These are phyloP conservation scores for Colletotrichum liriopes DNA, from an alignment of 2,329 filamentous ascomycete species.

Conservation along the genomic window DNA sequence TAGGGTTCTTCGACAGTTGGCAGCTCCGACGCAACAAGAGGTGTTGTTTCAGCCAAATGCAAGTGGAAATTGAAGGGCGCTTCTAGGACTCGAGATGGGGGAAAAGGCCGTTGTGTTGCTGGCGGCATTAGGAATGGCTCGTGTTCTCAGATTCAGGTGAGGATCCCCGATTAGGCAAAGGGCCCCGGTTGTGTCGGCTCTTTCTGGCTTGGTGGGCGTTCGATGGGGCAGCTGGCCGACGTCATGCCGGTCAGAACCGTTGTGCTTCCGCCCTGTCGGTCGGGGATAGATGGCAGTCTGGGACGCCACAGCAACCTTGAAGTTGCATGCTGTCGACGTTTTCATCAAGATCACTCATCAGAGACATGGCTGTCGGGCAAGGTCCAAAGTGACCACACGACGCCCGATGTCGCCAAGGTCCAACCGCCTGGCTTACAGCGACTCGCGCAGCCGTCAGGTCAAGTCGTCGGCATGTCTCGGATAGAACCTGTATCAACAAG, in stretches of 20 bases:
- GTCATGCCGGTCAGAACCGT: conserved; percentile 19
- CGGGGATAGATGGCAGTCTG: conserved; percentile 21
- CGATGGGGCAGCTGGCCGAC: conserved; percentile 23
- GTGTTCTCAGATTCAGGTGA: conserved; percentile 47
- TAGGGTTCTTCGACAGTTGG: conserved; percentile 10
- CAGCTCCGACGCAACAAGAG: conserved; percentile 8
- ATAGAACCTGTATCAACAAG: neutral
- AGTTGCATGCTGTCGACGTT: conserved; percentile 12
- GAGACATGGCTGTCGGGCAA: conserved; percentile 3
- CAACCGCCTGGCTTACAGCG: neutral
- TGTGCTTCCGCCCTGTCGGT: conserved; percentile 16
- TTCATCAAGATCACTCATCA: neutral
- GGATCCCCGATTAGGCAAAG: conserved; percentile 38
- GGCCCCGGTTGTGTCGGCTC: conserved; percentile 16
- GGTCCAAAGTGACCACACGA: neutral
- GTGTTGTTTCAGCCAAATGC: conserved; percentile 36
- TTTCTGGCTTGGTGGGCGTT: conserved; percentile 33
- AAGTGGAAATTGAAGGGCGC: conserved; percentile 38
- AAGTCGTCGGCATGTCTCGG: conserved; percentile 15
- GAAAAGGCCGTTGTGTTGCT: conserved; percentile 21
- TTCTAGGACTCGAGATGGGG: conserved; percentile 1
- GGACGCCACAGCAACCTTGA: conserved; percentile 24
- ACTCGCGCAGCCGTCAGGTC: neutral
- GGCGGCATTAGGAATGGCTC: conserved; percentile 39
- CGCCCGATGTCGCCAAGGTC: neutral